These are phyloP conservation scores for Colletotrichum lupini DNA, from an alignment of 2,329 filamentous ascomycete genomes.

Conservation along the genomic window DNA sequence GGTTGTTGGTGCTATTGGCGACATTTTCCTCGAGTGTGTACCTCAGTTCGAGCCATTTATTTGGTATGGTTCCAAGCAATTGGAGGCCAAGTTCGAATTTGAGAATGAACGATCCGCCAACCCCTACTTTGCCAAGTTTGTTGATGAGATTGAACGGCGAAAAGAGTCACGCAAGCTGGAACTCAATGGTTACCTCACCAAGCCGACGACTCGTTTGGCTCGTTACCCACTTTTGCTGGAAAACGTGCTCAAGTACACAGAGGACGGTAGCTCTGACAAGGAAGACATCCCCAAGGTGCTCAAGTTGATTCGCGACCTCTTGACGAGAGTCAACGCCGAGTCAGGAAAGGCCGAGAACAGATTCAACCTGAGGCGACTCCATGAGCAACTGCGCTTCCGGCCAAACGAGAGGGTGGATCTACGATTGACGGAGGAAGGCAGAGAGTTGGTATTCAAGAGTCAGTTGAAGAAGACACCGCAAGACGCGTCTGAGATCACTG, in stretches of 20 bases:
- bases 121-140: constrained; percentile 86
- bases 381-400: constrained; percentile 90
- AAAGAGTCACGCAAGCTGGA: constrained; percentile 98
- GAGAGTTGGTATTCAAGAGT: constrained; percentile 94
- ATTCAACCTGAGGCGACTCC: constrained; percentile 92
- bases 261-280: constrained; percentile 89
- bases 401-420: constrained; percentile 92
- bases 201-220: constrained; percentile 94
- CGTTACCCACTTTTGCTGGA: constrained; percentile 93
- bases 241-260: constrained; percentile 90
- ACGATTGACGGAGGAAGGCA: constrained; percentile 91
- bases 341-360: constrained; percentile 98
- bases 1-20: constrained; percentile 89
- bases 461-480: constrained; percentile 92
- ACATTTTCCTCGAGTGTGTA: constrained; percentile 93
- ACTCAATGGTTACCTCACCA: constrained; percentile 96
- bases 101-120: constrained; percentile 95
- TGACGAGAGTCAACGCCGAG: constrained; percentile 91
- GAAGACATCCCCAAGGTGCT: constrained; percentile 93
- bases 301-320: constrained; percentile 84
- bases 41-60: constrained; percentile 97
- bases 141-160: constrained; percentile 94
- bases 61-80: constrained; percentile 92
- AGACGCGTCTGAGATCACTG: constrained; percentile 82
- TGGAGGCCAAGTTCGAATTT: constrained; percentile 98